These are phyloP conservation scores for Solanum lignicaule DNA, from an alignment of 257 asterid species.

Conservation along the genomic window DNA sequence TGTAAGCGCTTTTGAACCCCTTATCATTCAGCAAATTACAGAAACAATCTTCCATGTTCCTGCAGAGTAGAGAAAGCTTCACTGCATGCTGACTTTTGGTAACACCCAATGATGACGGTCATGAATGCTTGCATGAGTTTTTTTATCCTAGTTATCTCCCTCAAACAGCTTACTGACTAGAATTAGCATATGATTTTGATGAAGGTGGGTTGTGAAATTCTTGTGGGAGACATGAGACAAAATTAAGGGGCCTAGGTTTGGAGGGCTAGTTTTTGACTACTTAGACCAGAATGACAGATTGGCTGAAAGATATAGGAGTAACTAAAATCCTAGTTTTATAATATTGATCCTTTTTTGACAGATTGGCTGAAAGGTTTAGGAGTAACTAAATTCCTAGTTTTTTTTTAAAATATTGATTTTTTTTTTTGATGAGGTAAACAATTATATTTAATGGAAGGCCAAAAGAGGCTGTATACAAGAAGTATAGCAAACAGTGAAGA, in stretches of 20 bases:
- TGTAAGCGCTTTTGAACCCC: neutral
- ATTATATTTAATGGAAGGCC: neutral
- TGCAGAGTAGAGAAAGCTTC: neutral
- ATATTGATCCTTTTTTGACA: neutral
- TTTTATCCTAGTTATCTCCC: neutral
- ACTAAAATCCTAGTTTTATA: neutral
- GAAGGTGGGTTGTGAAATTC: neutral
- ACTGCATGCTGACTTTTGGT: neutral
- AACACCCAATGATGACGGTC: neutral
- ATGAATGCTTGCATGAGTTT: neutral
- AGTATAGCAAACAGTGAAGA: neutral
- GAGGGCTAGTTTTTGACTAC: neutral
- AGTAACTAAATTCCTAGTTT: neutral
- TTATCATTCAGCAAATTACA: neutral
- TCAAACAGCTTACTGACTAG: neutral
- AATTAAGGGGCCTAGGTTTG: neutral
- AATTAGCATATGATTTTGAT: neutral
- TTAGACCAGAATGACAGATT: neutral
- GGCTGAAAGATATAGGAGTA: neutral
- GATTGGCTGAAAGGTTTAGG: neutral
- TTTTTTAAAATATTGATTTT: neutral
- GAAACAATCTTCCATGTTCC: neutral
- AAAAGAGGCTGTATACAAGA: neutral
- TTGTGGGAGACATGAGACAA: neutral
- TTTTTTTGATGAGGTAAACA: neutral